Evolutionary conservation across 257 asterid genomes (phyloP).

Genomic region (Pogostemon cablin): DNA sequence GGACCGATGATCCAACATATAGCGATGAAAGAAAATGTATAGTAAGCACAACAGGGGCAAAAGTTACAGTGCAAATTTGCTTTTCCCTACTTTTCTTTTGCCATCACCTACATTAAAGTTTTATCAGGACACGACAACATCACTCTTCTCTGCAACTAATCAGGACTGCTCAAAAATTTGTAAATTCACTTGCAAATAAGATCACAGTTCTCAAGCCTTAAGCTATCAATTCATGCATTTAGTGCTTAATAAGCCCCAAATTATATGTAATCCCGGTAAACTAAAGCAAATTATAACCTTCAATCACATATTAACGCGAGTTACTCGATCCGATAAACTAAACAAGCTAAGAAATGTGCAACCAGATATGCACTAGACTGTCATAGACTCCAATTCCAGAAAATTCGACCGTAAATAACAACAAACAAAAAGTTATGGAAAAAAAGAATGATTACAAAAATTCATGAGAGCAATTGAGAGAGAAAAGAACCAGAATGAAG

Average conservation of each 20-base stretch:
- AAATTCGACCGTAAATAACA: neutral
- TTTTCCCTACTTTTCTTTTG: neutral
- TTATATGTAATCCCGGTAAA: conserved; percentile 1
- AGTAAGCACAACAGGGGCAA: conserved; percentile 6
- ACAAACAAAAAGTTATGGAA: neutral
- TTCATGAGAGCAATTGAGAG: conserved; percentile 36
- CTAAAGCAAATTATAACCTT: conserved; percentile 13
- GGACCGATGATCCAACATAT: neutral
- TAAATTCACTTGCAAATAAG: conserved; percentile 22
- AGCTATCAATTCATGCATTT: conserved; percentile 2
- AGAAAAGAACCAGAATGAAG: conserved; percentile 20
- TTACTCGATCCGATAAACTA: conserved; percentile 23
- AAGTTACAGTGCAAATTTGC: neutral
- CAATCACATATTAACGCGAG: conserved; percentile 9
- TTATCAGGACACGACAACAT: neutral
- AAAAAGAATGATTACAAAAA: neutral
- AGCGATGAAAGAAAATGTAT: neutral
- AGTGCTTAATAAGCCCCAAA: conserved; percentile 12
- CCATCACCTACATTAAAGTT: conserved; percentile 15
- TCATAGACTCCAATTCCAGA: neutral
- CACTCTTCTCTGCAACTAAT: conserved; percentile 18
- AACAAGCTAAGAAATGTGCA: conserved; percentile 16
- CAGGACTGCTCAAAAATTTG: conserved; percentile 18
- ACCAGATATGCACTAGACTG: conserved; percentile 2
- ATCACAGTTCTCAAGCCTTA: neutral